phyloP scores from a whole-genome alignment of 169 alveolate genomes.

The Plasmodium malariae region DNA sequence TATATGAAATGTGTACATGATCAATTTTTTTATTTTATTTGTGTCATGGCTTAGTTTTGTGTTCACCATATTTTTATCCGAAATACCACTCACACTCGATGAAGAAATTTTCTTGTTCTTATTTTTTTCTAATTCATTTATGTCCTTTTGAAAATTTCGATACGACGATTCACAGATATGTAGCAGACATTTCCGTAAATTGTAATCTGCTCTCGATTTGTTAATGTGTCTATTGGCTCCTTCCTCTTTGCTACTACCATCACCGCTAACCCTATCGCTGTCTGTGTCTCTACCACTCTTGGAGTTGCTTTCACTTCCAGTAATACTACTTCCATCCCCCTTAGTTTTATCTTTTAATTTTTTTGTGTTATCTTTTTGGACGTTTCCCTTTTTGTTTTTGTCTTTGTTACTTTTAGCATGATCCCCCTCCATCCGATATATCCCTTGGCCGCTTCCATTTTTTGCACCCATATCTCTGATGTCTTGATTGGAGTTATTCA shows the following conservation, averaged over 20 bases:
- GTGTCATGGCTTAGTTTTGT: slow-evolving; percentile 28
- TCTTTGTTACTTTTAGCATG: no score
- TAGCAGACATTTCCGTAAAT: slow-evolving; percentile 49
- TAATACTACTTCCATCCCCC: not conserved
- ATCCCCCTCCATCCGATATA: not conserved
- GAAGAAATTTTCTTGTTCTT: slow-evolving; percentile 26
- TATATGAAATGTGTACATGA: slow-evolving; percentile 62
- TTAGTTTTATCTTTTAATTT: not conserved
- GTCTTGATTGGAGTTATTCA: not conserved
- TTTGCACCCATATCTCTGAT: not conserved
- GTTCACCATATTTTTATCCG: slow-evolving; percentile 9
- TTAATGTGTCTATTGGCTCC: not conserved
- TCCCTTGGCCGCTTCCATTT: not conserved
- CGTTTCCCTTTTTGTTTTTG: not conserved
- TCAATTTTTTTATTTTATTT: slow-evolving; percentile 68
- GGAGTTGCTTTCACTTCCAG: not conserved
- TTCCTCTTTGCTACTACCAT: not conserved
- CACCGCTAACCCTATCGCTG: not conserved
- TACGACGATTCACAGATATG: slow-evolving; percentile 71
- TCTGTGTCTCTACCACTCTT: not conserved
- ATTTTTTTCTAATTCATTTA: slow-evolving; percentile 60
- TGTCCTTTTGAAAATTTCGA: slow-evolving; percentile 67
- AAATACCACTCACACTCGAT: not conserved
- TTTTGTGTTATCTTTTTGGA: no score
- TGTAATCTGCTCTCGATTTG: not conserved